Base-by-base conservation (phyloP, 2,329 filamentous ascomycete genomes). In the Ascochyta rabiei region DNA sequence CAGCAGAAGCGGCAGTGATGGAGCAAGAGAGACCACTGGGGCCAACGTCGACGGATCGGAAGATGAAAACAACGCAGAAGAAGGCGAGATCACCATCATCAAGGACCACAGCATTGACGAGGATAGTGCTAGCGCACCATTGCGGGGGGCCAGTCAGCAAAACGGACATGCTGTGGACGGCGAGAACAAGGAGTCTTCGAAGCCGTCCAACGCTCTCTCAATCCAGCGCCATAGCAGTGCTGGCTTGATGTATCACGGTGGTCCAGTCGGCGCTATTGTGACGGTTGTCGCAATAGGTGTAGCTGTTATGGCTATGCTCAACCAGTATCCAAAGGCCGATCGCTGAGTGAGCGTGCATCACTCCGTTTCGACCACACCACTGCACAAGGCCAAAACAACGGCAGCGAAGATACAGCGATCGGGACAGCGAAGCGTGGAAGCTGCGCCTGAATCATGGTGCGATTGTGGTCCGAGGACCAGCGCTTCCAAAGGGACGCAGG, bases 271-370 rank as follows among this genome's bases (percentile, higher is more conserved):
- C 30, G 72, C 71, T 19, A 75, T 76, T 46, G 59, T 76, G 21
- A 71, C 71, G 8, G 72, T 76, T n/a, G 73, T 77, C 42, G 69
- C 75, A 47, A 62, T 76, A 24, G 75, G 75, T 50, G 68, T 76
- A 15, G 75, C 73, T 41, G 69, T 76, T 46, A 77, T 77, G 75
- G 69, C 73, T 26, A 75, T 70, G 63, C 65, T 76, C 37, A 76
- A 76, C 51, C 73, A 76, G 40, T 79, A 78, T 68, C 75, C 77
- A 30, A 78, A 78, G 56, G 70, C 75, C 15, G 78, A 80, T 51
- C 71, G 77, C 59, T 80, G 76, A 79, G 19, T 47, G 47, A 45
- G 24, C 37, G 18, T 28, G 38, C 38, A 2, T n/a, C 33, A 40
- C 21, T 26, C 23, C 4, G 53, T 39, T 48, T 53, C 48, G 30